Evolutionary conservation across 352 stramenopile species (phyloP).

Genomic region (Phytopythium boreale): DNA sequence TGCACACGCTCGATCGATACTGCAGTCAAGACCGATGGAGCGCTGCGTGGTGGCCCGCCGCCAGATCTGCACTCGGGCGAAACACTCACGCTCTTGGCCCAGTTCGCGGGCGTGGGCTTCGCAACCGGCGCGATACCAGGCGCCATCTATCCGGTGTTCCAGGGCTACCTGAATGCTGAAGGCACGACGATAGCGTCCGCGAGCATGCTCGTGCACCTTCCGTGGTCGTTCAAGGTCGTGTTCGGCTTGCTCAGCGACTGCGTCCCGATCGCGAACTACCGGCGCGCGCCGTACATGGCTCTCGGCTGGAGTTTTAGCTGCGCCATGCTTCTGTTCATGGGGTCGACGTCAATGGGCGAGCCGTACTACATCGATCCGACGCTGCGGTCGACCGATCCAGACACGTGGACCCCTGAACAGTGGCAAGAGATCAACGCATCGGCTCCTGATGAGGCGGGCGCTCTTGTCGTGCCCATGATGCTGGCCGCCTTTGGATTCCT

Average conservation of each 20-base stretch:
- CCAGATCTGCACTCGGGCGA: slow-evolving; percentile 27
- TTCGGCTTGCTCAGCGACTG: slow-evolving; percentile 58
- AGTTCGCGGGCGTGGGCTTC: slow-evolving; percentile 59
- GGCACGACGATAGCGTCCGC: slow-evolving; percentile 52
- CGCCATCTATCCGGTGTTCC: slow-evolving; percentile 55
- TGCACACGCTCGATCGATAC: not conserved
- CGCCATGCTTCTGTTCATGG: slow-evolving; percentile 48
- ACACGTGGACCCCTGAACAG: slow-evolving; percentile 29
- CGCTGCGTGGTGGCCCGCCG: slow-evolving; percentile 25
- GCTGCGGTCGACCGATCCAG: slow-evolving; percentile 26
- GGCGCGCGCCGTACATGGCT: slow-evolving; percentile 56
- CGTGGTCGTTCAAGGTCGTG: slow-evolving; percentile 64
- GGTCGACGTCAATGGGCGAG: slow-evolving; percentile 21
- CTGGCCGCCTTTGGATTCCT: slow-evolving; percentile 66
- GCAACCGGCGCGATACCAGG: slow-evolving; percentile 39
- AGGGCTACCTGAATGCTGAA: slow-evolving; percentile 55
- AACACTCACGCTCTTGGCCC: slow-evolving; percentile 34
- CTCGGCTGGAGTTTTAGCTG: slow-evolving; percentile 51
- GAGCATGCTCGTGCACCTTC: slow-evolving; percentile 41
- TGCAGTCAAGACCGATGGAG: slow-evolving; percentile 12
- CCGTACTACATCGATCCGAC: slow-evolving; percentile 48
- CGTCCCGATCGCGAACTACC: slow-evolving; percentile 53
- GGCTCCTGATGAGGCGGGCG: slow-evolving; percentile 31
- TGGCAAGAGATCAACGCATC: slow-evolving; percentile 36
- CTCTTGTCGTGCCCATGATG: slow-evolving; percentile 73